These are phyloP conservation scores for Bisporella sp. DNA, from an alignment of 2,329 filamentous ascomycete species.

Conservation along the genomic window DNA sequence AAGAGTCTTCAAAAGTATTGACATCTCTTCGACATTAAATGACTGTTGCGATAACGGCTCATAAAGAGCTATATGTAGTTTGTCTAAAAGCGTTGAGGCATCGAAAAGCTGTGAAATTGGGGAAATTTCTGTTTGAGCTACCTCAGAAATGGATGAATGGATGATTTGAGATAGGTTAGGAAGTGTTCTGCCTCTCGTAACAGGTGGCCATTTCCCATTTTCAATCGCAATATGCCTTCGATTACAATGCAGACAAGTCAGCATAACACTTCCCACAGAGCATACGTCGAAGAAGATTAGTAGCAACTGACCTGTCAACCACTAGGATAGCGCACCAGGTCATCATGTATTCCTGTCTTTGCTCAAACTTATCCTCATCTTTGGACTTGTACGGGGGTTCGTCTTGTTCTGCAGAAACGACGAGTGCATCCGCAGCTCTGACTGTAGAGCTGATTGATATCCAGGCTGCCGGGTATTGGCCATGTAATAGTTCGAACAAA, in stretches of 20 bases:
- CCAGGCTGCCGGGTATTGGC: conserved; percentile 15
- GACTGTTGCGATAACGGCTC: conserved; percentile 4
- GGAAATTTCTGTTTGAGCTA: too few relatives aligned
- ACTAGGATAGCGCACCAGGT: too few relatives aligned
- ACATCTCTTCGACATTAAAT: conserved; percentile 14
- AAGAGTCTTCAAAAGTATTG: conserved; percentile 7
- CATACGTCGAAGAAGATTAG: too few relatives aligned
- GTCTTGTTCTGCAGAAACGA: conserved; percentile 6
- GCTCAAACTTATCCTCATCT: conserved; percentile 1
- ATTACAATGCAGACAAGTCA: too few relatives aligned
- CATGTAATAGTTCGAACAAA: conserved; percentile 17
- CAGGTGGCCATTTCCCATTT: too few relatives aligned
- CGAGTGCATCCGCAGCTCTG: conserved; percentile 14
- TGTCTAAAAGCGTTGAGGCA: conserved; percentile 14
- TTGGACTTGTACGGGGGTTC: conserved; percentile 2
- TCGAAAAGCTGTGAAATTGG: conserved; percentile 8
- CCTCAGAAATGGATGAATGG: too few relatives aligned
- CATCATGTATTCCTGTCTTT: too few relatives aligned
- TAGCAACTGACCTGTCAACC: too few relatives aligned
- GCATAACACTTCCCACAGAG: too few relatives aligned
- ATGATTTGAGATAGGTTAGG: too few relatives aligned
- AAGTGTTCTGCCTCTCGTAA: too few relatives aligned
- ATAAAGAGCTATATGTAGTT: conserved; percentile 10
- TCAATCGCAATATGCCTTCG: too few relatives aligned
- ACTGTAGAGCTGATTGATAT: conserved; percentile 14